Conservation (phyloP, 2,329 filamentous ascomycete species). For the Pseudofabraea citricarpa region DNA sequence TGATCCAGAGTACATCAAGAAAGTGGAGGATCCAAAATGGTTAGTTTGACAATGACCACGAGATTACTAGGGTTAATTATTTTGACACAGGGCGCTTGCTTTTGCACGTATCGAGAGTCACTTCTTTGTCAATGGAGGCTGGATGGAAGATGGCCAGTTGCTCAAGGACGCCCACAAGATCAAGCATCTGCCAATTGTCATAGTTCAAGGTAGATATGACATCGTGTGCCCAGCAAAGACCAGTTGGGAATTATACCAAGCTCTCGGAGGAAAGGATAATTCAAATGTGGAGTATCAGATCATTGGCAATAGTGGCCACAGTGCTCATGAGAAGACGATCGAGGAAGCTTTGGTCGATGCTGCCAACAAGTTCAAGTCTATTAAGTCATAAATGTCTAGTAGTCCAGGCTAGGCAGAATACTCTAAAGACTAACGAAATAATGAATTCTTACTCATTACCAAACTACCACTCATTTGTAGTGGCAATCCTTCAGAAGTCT, state of each 20-base stretch:
- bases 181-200: slow-evolving; percentile 26
- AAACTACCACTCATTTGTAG: no score
- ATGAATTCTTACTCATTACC: no score
- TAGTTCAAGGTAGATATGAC: slow-evolving; percentile 42
- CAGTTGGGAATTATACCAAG: slow-evolving; percentile 37
- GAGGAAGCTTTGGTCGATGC: slow-evolving; percentile 24
- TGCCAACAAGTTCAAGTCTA: slow-evolving; percentile 23
- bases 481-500: no score
- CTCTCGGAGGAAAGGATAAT: slow-evolving; percentile 25
- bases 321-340: slow-evolving; percentile 22
- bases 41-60: slow-evolving; percentile 1
- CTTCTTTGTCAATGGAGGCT: slow-evolving; percentile 37
- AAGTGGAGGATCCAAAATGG: slow-evolving; percentile 23
- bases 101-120: slow-evolving; percentile 38
- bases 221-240: slow-evolving; percentile 38
- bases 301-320: slow-evolving; percentile 21
- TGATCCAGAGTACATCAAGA: slow-evolving; percentile 23
- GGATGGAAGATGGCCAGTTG: slow-evolving; percentile 36
- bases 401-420: no score
- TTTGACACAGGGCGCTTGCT: slow-evolving; percentile 24
- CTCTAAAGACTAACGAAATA: no score
- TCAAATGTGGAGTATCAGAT: slow-evolving; percentile 22
- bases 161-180: slow-evolving; percentile 24
- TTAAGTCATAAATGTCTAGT: slow-evolving; percentile 10
- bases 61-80: not conserved